Evolutionary conservation across 2,329 filamentous ascomycete species (phyloP), one percentile per base, ranked within the genome.

Genomic region (Fusarium sambucinum): DNA sequence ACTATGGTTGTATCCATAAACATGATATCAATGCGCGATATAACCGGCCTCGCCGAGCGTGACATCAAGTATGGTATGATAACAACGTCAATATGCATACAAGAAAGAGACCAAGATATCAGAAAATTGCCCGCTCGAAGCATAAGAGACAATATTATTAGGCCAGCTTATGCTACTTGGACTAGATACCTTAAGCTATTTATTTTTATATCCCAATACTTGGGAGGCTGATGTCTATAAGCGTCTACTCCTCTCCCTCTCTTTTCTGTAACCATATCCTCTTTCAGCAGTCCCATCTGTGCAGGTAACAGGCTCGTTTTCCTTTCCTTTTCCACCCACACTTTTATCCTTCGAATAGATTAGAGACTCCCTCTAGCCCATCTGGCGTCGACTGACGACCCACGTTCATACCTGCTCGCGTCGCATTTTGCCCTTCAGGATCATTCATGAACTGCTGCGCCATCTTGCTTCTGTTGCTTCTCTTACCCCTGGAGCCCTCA

Each of bases 391-490:
- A 73, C 48, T 76, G 67, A n/a, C 80, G 73, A 17, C 66, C 74
- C 13, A 71, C 77, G 6, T 53, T 48, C 48, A 75, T 73, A 16
- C 70, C 76, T 55, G 69, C 76, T 56, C 71, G 73, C 54, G 74
- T 75, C 47, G 61, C 59, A 33, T 74, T 77, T 14, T 75, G 71
- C 5, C 69, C 76, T 13, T 79, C 69, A 12, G 81, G 78, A n/a
- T 81, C 82, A 52, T 82, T 89, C 87, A 90, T 88, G 70, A 90
- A 91, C 59, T 87, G 84, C 74, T 90, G 87, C 7, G 87, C 87
- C 88, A 91, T 85, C 75, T 84, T 85, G 75, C 65, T 78, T 47
- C 78, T 76, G 33, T 68, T 66, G 16, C 64, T 67, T 38, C 70
- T 73, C 61, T 77, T 78, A 27, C 68, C 59, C 40, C 72, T 71